Conservation (phyloP, 1,284 basidiomycete species). For the Ganoderma resinaceum region DNA sequence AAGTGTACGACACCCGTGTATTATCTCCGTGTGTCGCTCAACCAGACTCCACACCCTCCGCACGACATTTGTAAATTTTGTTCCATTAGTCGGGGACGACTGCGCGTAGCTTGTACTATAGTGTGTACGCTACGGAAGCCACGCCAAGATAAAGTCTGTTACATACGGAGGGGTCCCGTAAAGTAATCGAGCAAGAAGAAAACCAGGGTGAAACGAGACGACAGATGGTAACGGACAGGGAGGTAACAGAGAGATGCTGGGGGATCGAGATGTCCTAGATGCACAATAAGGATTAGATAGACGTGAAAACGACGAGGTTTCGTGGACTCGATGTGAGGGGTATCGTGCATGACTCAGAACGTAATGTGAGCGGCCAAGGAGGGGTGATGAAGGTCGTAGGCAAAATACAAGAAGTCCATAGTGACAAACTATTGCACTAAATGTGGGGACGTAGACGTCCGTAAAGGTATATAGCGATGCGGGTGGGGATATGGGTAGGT, state of each 20-base stretch:
- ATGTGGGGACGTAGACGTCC: constrained; percentile 10
- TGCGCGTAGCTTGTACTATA: not conserved
- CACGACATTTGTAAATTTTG: not conserved
- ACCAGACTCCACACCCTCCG: not conserved
- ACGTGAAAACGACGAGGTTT: constrained; percentile 4
- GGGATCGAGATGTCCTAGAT: constrained; percentile 21
- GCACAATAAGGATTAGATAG: constrained; percentile 30
- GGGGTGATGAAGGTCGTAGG: not conserved
- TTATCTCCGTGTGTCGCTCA: not conserved
- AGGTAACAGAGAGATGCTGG: constrained; percentile 1
- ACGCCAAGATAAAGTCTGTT: constrained; percentile 14
- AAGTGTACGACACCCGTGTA: not conserved
- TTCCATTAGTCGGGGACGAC: constrained; percentile 9
- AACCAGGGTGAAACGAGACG: constrained; percentile 6
- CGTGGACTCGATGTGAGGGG: not conserved
- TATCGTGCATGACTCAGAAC: constrained; percentile 1
- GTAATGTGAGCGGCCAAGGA: not conserved
- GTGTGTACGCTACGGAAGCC: constrained; percentile 7
- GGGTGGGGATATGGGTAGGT: not conserved
- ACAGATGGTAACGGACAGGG: not conserved
- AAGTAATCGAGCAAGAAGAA: not conserved
- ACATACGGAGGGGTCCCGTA: constrained; percentile 21
- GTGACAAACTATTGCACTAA: constrained; percentile 19
- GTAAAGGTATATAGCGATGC: constrained; percentile 6
- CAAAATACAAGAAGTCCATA: not conserved